A percentile compares a stretch with the other conserved stretches of the same genome.
These are phyloP conservation scores for Panaeolus cyanescens DNA, from an alignment of 768 basidiomycete species.

Conservation along the genomic window DNA sequence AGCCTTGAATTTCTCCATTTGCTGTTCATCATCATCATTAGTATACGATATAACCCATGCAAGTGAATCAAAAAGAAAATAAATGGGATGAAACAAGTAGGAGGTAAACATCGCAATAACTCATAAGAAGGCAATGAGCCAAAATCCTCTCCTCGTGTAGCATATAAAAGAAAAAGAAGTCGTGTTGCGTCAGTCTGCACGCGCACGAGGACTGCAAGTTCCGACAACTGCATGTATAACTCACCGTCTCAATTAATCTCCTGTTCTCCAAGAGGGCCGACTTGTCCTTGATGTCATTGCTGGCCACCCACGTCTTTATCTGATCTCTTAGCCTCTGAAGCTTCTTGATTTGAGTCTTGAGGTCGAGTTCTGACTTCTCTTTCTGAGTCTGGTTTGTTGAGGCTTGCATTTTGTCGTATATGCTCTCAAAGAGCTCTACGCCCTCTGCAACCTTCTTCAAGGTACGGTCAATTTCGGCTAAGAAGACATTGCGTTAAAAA, in stretches of 20 bases:
- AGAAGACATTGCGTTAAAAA: constrained; percentile 4
- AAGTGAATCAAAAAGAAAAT: constrained; percentile 24
- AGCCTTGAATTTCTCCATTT: constrained; percentile 99
- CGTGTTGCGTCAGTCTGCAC: background rate
- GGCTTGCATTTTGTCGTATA: constrained; percentile 97
- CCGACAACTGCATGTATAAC: constrained; percentile 28
- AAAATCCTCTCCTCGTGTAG: constrained; percentile 1
- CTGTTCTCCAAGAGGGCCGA: constrained; percentile 88
- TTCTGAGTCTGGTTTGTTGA: constrained; percentile 84
- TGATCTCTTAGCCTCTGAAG: constrained; percentile 97
- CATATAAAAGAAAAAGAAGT: background rate
- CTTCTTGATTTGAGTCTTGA: constrained; percentile 95
- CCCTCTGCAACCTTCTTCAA: constrained; percentile 97
- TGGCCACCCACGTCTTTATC: constrained; percentile 98
- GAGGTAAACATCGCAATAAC: constrained; percentile 17
- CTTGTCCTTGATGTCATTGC: constrained; percentile 99
- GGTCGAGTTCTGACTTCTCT: constrained; percentile 51
- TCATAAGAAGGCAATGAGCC: constrained; percentile 14
- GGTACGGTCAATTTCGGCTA: constrained; percentile 98
- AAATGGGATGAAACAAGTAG: constrained; percentile 21
- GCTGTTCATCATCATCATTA: constrained; percentile 51
- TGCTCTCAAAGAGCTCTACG: constrained; percentile 91
- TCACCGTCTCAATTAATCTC: constrained; percentile 94
- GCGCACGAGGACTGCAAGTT: constrained; percentile 2
- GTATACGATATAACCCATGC: constrained; percentile 21